These are phyloP conservation scores for Zymoseptoria ardabiliae DNA, from an alignment of 2,329 filamentous ascomycete genomes.

Conservation along the genomic window DNA sequence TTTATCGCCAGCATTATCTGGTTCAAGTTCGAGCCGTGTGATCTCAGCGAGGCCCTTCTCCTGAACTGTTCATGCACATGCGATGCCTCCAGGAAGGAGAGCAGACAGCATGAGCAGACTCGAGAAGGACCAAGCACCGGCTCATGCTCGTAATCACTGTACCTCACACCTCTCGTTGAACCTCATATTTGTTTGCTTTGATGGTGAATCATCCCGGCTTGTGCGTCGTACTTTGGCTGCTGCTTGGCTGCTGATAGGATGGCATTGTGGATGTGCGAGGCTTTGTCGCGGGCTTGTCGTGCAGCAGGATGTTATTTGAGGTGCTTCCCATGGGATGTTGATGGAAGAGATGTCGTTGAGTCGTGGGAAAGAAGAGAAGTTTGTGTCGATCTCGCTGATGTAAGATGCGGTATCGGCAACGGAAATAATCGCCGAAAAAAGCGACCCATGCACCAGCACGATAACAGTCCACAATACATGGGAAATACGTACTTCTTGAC, in stretches of 20 bases:
- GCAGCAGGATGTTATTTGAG: background rate
- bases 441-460: background rate
- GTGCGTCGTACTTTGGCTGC: slow-evolving; percentile 10
- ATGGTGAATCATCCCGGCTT: slow-evolving; percentile 12
- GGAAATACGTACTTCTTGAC: background rate
- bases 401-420: background rate
- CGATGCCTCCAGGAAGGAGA: background rate
- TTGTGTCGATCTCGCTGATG: background rate
- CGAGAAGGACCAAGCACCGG: slow-evolving; percentile 26
- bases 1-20: slow-evolving; percentile 46
- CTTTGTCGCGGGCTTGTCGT: background rate
- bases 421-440: background rate
- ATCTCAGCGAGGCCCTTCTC: slow-evolving; percentile 38
- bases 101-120: background rate
- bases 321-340: background rate
- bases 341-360: background rate
- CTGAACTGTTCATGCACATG: background rate
- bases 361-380: background rate
- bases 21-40: slow-evolving; percentile 50
- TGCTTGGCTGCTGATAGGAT: background rate
- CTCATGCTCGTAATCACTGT: slow-evolving; percentile 28
- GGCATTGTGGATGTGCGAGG: background rate
- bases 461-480: background rate
- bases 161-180: slow-evolving; percentile 11
- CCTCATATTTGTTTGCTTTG: slow-evolving; percentile 2